phyloP scores from a whole-genome alignment of 1,284 basidiomycete genomes.

The Porogramme epimiltina region DNA sequence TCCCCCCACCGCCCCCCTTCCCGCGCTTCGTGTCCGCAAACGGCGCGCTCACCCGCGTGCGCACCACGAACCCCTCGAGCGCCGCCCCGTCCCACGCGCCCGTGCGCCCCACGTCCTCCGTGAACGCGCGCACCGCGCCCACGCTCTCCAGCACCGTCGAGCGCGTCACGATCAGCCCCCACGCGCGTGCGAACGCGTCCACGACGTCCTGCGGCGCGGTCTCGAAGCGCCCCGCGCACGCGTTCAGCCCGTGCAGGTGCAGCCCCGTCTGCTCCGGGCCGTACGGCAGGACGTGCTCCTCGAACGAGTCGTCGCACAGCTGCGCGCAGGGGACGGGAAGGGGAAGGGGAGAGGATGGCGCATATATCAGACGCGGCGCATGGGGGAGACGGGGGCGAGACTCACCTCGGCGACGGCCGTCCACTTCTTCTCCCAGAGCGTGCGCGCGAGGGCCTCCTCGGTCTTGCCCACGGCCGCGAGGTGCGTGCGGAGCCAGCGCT shows the following conservation, averaged over 20 bases:
- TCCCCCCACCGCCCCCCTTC: no score
- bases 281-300: slow-evolving; percentile 95
- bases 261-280: slow-evolving; percentile 84
- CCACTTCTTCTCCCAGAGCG: slow-evolving; percentile 83
- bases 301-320: slow-evolving; percentile 97
- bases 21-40: no score
- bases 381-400: slow-evolving; percentile 8
- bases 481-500: slow-evolving; percentile 82
- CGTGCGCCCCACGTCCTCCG: slow-evolving; percentile 63
- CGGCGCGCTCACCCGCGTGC: slow-evolving; percentile 62
- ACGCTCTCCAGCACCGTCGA: slow-evolving; percentile 65
- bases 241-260: slow-evolving; percentile 92
- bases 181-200: slow-evolving; percentile 82
- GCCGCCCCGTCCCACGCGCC: slow-evolving; percentile 86
- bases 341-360: no score
- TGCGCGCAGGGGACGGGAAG: slow-evolving; percentile 39
- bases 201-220: slow-evolving; percentile 76
- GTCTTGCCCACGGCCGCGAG: slow-evolving; percentile 66
- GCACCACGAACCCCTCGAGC: slow-evolving; percentile 96
- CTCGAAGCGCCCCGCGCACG: slow-evolving; percentile 68
- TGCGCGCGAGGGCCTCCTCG: slow-evolving; percentile 72
- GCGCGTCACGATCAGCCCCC: slow-evolving; percentile 89
- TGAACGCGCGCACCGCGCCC: slow-evolving; percentile 73
- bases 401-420: slow-evolving; percentile 90
- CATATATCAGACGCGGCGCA: not conserved